phyloP scores from a whole-genome alignment of 2,329 filamentous ascomycete species.

The Talaromyces marneffei region DNA sequence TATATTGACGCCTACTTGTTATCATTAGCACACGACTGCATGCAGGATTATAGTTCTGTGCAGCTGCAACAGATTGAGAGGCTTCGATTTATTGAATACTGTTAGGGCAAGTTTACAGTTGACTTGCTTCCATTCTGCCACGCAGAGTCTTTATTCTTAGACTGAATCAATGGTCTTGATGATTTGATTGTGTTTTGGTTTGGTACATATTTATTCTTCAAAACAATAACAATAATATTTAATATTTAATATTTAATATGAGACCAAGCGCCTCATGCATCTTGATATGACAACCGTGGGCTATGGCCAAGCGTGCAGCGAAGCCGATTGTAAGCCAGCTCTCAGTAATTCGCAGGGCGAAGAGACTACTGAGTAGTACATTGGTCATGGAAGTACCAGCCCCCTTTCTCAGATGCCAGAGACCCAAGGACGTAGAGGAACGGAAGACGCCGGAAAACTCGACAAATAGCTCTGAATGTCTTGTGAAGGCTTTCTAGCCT shows the following conservation, averaged over 20 bases:
- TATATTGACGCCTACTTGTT: background rate
- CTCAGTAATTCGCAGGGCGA: slow-evolving; percentile 35
- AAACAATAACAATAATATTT: no score
- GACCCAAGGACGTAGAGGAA: no score
- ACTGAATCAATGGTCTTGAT: background rate
- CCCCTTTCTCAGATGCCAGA: no score
- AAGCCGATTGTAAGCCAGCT: slow-evolving; percentile 41
- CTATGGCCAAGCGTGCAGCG: slow-evolving; percentile 41
- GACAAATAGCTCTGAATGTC: no score
- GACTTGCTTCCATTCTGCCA: slow-evolving; percentile 9
- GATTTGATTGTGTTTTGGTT: background rate
- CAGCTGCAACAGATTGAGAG: background rate
- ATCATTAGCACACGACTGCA: background rate
- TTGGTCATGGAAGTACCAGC: background rate
- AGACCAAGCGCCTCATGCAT: no score
- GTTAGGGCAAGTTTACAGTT: slow-evolving; percentile 9
- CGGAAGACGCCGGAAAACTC: no score
- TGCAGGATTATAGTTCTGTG: background rate
- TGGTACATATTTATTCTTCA: background rate
- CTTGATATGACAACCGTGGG: slow-evolving; percentile 42
- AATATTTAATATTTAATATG: no score
- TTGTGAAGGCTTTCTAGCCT: no score
- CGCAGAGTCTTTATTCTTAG: slow-evolving; percentile 11
- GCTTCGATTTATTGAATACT: background rate
- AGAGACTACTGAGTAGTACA: slow-evolving; percentile 38